These are phyloP conservation scores for Colletotrichum liaoningense DNA, from an alignment of 2,329 filamentous ascomycete genomes.

Conservation along the genomic window DNA sequence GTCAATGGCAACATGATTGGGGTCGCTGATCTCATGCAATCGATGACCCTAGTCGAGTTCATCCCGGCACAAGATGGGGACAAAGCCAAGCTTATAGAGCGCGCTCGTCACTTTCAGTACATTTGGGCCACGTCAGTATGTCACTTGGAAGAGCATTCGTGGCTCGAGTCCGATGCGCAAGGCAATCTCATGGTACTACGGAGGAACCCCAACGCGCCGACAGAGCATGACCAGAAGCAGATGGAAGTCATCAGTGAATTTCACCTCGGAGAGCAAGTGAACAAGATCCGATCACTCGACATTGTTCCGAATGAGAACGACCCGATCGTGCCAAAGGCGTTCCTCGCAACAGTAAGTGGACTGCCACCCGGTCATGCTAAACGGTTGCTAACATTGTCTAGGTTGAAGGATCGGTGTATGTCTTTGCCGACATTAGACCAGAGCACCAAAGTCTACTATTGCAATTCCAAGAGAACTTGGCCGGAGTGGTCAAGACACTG, in stretches of 20 bases:
- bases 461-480: constrained; percentile 80
- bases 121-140: constrained; percentile 85
- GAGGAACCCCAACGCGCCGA: constrained; percentile 78
- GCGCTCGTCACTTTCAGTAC: constrained; percentile 83
- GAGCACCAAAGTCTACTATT: constrained; percentile 83
- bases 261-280: constrained; percentile 92
- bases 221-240: constrained; percentile 76
- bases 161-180: constrained; percentile 86
- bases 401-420: constrained; percentile 92
- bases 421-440: constrained; percentile 83
- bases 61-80: constrained; percentile 65
- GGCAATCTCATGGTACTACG: constrained; percentile 88
- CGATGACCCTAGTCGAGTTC: constrained; percentile 82
- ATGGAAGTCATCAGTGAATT: constrained; percentile 84
- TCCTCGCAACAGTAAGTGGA: constrained; percentile 83
- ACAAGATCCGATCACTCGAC: constrained; percentile 81
- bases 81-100: constrained; percentile 75
- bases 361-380: too few species aligned
- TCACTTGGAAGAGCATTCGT: constrained; percentile 77
- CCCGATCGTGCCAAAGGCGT: constrained; percentile 82
- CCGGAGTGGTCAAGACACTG: constrained; percentile 72
- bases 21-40: constrained; percentile 95
- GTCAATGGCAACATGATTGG: constrained; percentile 81
- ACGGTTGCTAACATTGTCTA: constrained; percentile 49
- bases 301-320: constrained; percentile 74